Percentiles rank a stretch among this genome's conserved stretches.
phyloP scores from a whole-genome alignment of 495 filamentous ascomycete species.

The Staphylotrichum longicolle region DNA sequence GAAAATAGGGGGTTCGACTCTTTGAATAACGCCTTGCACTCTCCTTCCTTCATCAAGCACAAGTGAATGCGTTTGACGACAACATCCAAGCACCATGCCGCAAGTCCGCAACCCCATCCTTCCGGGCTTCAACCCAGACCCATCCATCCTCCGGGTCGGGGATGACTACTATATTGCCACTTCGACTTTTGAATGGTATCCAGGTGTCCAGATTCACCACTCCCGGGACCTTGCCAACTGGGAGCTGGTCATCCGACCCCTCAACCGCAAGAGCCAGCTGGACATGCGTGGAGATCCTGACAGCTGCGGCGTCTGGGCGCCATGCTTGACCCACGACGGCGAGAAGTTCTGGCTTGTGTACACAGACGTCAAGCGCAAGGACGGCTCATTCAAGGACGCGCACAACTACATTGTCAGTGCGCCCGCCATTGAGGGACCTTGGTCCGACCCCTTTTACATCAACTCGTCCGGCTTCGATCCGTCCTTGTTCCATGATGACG shows the following conservation, averaged over 20 bases:
- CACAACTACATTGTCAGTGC: constrained; percentile 55
- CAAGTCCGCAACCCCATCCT: constrained; percentile 57
- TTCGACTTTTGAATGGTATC: constrained; percentile 63
- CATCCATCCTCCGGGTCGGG: constrained; percentile 56
- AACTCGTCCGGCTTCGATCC: constrained; percentile 59
- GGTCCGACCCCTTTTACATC: constrained; percentile 55
- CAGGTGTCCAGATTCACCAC: constrained; percentile 59
- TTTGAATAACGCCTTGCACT: too few species aligned
- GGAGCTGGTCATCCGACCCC: constrained; percentile 56
- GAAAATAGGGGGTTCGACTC: not conserved
- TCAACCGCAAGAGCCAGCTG: constrained; percentile 57
- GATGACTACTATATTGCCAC: constrained; percentile 62
- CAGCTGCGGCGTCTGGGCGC: constrained; percentile 64
- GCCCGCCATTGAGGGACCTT: constrained; percentile 49
- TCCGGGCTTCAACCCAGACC: constrained; percentile 63
- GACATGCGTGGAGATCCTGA: constrained; percentile 59
- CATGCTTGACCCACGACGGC: constrained; percentile 57
- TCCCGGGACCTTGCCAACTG: constrained; percentile 58
- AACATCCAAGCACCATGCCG: constrained; percentile 36
- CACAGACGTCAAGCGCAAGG: constrained; percentile 57
- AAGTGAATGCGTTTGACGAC: too few species aligned
- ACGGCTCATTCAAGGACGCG: constrained; percentile 54
- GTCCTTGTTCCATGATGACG: constrained; percentile 57
- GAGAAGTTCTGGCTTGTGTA: constrained; percentile 58
- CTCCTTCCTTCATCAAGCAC: too few species aligned